Base-by-base conservation (phyloP, 2,329 filamentous ascomycete genomes). In the Colletotrichum costaricense region DNA sequence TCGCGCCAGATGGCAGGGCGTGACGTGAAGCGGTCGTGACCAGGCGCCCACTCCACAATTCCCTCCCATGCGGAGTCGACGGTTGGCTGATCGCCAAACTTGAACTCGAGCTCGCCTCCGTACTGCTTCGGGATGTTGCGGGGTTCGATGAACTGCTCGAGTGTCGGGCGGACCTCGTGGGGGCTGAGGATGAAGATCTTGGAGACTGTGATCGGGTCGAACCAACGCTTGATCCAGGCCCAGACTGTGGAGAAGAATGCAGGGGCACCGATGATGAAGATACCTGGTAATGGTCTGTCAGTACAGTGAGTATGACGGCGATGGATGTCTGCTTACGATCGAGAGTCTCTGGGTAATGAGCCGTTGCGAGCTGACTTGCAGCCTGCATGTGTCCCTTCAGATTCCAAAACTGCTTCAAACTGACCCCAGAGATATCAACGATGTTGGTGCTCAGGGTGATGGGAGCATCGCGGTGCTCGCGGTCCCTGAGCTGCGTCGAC, bases 161-260 rank as follows among this genome's bases (percentile, higher is more conserved):
- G 90, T 2, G 94, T 96, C 19, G 92, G 86, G 77, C 92, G 89
- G 66, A 97, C 93, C 82, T 97, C 94, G 68, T 89, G 80, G 9
- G 90, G 86, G 60, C 88, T 88, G 67, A 98, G 90, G 78, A 98
- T 97, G 82, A 97, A 98, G 81, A 98, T 98, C 86, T 98, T 98
- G 78, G 94, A 97, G 3, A 95, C 94, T 42, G 96, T 98, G 75
- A 95, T 95, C 7, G 95, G 95, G 84, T 95, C 93, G 79, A 98
- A 98, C 95, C 95, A 98, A 79, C 93, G 93, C 88, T 97, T 97
- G 84, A 97, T 90, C 95, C 95, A 98, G 76, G 94, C 92, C 95
- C 95, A 96, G 73, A 98, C 94, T 3, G 95, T 98, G 63, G 93
- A 93, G 86, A 98, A 98, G 88, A 97, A 98, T 58, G 89, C 86